These are phyloP conservation scores for Pleurotus salmoneostramineus DNA, from an alignment of 768 basidiomycete species.

Conservation along the genomic window DNA sequence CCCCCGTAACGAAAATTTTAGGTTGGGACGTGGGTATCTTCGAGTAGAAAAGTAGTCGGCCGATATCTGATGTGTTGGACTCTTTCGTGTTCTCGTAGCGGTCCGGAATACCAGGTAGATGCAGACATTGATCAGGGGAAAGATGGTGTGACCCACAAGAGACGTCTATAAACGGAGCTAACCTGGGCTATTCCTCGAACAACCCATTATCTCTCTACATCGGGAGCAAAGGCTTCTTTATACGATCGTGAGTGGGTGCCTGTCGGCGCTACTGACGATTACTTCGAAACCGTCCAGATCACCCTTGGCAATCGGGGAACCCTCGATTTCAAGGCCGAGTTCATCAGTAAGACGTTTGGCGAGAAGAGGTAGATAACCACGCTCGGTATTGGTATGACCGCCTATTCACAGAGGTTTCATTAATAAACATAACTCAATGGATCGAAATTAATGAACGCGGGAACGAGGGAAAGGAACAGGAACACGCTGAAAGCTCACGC, in stretches of 20 bases:
- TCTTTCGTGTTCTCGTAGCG: too few relatives aligned
- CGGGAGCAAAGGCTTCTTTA: constrained; percentile 21
- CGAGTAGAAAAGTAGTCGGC: too few relatives aligned
- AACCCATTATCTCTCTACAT: too few relatives aligned
- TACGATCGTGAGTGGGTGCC: constrained; percentile 70
- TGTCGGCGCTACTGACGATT: constrained; percentile 67
- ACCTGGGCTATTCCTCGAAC: too few relatives aligned
- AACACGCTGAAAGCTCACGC: neutral
- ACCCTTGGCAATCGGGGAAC: constrained; percentile 13
- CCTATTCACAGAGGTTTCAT: constrained; percentile 34
- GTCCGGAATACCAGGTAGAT: too few relatives aligned
- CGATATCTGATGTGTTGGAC: too few relatives aligned
- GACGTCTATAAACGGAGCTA: too few relatives aligned
- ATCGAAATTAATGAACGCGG: neutral
- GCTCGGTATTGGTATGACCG: constrained; percentile 94
- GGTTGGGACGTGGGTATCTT: too few relatives aligned
- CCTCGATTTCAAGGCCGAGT: constrained; percentile 30
- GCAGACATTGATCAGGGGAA: too few relatives aligned
- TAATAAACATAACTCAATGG: neutral
- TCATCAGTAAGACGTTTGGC: constrained; percentile 57
- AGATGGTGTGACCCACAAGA: too few relatives aligned
- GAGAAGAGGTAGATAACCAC: constrained; percentile 82
- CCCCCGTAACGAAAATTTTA: too few relatives aligned
- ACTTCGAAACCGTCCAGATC: constrained; percentile 51
- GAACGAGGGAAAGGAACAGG: constrained; percentile 3